Percentiles rank a stretch among this genome's conserved stretches.
Conservation (phyloP, 2,329 filamentous ascomycete species). For the Talaromyces sp. region DNA sequence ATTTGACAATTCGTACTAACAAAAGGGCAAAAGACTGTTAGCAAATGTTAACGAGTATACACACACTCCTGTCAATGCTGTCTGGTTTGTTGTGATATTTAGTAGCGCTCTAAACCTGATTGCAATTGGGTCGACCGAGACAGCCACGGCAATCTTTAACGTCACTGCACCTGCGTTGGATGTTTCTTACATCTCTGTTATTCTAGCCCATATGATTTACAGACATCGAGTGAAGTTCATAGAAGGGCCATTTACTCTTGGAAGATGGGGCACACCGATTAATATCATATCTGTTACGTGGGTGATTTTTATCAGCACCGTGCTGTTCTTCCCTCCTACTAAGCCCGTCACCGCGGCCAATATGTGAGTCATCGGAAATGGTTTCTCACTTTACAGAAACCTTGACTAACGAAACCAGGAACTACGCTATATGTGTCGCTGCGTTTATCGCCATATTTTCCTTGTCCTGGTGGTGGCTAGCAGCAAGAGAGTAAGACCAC, state of each 20-base stretch:
- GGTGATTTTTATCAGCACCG: conserved; percentile 59
- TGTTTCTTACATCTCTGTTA: conserved; percentile 56
- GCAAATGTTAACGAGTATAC: conserved; percentile 51
- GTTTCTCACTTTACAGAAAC: neutral
- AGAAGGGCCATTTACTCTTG: conserved; percentile 56
- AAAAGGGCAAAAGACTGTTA: conserved; percentile 39
- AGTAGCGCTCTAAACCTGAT: conserved; percentile 49
- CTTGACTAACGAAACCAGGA: conserved; percentile 26
- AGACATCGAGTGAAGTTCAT: conserved; percentile 50
- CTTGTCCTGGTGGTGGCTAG: conserved; percentile 45
- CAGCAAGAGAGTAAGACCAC: conserved; percentile 32
- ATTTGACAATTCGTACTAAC: neutral
- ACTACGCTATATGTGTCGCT: conserved; percentile 46
- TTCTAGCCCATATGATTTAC: conserved; percentile 54
- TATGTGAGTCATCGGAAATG: conserved; percentile 32
- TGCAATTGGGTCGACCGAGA: conserved; percentile 41
- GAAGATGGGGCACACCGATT: conserved; percentile 50
- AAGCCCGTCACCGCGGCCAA: conserved; percentile 46
- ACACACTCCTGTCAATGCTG: conserved; percentile 57
- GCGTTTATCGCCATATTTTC: conserved; percentile 48
- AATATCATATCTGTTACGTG: conserved; percentile 56
- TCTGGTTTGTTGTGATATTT: conserved; percentile 60
- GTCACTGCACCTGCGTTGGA: conserved; percentile 51
- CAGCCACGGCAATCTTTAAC: conserved; percentile 48
- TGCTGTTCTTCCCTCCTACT: conserved; percentile 53